phyloP scores from a whole-genome alignment of 2,329 filamentous ascomycete species.

The Teratosphaeria epicoccoides region DNA sequence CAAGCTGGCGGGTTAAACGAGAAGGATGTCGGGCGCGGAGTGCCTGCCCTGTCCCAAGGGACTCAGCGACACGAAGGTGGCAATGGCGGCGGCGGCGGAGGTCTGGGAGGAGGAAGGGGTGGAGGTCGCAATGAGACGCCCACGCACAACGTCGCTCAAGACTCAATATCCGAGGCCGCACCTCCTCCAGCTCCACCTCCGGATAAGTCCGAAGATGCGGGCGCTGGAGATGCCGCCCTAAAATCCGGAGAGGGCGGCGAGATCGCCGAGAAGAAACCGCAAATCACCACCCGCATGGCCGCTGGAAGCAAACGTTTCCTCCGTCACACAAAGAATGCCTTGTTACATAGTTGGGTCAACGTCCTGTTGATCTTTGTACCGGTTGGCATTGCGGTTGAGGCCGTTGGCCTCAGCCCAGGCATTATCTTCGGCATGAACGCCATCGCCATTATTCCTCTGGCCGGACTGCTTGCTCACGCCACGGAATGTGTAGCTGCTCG shows the following conservation, averaged over 20 bases:
- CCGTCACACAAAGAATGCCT: slow-evolving; percentile 45
- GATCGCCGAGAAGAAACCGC: slow-evolving; percentile 28
- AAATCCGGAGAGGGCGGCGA: slow-evolving; percentile 18
- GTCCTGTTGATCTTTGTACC: slow-evolving; percentile 68
- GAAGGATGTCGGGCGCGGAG: slow-evolving; percentile 16
- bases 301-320: slow-evolving; percentile 43
- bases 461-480: slow-evolving; percentile 38
- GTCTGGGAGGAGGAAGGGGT: slow-evolving; percentile 23
- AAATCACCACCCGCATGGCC: slow-evolving; percentile 40
- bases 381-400: slow-evolving; percentile 57
- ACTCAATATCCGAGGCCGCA: slow-evolving; percentile 11
- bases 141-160: slow-evolving; percentile 13
- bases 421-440: slow-evolving; percentile 43
- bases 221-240: slow-evolving; percentile 46
- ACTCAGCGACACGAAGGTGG: slow-evolving; percentile 3
- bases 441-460: slow-evolving; percentile 41
- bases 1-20: slow-evolving; percentile 25
- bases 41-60: slow-evolving; percentile 16
- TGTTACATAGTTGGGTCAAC: slow-evolving; percentile 70
- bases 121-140: slow-evolving; percentile 17
- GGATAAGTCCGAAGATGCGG: slow-evolving; percentile 38
- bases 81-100: slow-evolving; percentile 6
- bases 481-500: slow-evolving; percentile 40
- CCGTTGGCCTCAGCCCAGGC: slow-evolving; percentile 29
- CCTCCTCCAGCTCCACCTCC: slow-evolving; percentile 30